Conservation (phyloP, 352 stramenopile species). For the Phytophthora palmivora region DNA sequence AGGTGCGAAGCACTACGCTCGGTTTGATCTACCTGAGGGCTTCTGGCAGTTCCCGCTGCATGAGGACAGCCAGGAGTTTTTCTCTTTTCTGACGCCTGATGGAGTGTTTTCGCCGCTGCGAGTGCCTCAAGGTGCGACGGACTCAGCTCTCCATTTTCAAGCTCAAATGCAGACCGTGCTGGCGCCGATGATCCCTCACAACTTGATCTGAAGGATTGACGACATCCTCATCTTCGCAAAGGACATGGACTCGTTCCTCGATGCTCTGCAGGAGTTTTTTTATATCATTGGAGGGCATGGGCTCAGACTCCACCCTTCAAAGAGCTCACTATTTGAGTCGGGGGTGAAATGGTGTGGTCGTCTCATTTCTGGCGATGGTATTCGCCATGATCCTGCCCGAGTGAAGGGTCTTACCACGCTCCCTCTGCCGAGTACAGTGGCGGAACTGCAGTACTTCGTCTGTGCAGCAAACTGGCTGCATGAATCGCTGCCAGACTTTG, state of each 20-base stretch:
- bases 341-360: constrained; percentile 31
- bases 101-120: too few species aligned
- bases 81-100: too few species aligned
- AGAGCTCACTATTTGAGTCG: constrained; percentile 21
- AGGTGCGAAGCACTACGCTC: constrained; percentile 10
- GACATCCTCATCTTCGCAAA: constrained; percentile 6
- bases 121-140: too few species aligned
- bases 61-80: too few species aligned
- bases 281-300: too few species aligned
- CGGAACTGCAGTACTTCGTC: too few species aligned
- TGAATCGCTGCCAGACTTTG: constrained; percentile 27
- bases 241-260: constrained; percentile 11
- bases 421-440: constrained; percentile 14
- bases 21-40: constrained; percentile 33
- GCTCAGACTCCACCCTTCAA: too few species aligned
- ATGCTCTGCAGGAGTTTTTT: constrained; percentile 26
- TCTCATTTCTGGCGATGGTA: constrained; percentile 21
- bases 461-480: constrained; percentile 32
- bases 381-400: constrained; percentile 22
- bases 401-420: constrained; percentile 11
- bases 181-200: too few species aligned
- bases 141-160: too few species aligned
- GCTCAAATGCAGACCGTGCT: too few species aligned
- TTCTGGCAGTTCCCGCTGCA: constrained; percentile 30
- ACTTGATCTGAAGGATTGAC: too few species aligned